Conservation (phyloP, 2,329 filamentous ascomycete species). For the Colletotrichum sojae region DNA sequence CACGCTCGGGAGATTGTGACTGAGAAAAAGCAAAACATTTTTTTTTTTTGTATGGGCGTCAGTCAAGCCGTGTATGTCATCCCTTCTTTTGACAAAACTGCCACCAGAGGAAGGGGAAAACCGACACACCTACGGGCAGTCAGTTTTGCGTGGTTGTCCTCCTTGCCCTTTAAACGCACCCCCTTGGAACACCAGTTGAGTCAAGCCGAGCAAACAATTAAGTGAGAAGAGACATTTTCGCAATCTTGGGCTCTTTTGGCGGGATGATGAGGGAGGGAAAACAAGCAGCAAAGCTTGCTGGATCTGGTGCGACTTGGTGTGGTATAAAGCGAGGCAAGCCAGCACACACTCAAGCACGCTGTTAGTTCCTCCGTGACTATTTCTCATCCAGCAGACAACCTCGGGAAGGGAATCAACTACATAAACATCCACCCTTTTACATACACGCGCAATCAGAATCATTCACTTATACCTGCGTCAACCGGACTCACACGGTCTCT, state of each 20-base stretch:
- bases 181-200: constrained; percentile 13
- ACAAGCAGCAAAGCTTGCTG: no score
- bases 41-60: no score
- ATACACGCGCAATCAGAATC: not conserved
- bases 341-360: not conserved
- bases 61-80: no score
- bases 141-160: no score
- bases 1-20: not conserved
- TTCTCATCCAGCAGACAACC: not conserved
- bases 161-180: not conserved
- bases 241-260: constrained; percentile 29
- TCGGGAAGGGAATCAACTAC: constrained; percentile 6
- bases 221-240: constrained; percentile 9
- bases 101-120: no score
- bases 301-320: no score
- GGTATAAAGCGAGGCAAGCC: constrained; percentile 19
- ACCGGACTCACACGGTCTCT: not conserved
- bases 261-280: not conserved
- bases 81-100: no score
- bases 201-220: no score
- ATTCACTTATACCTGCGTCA: not conserved
- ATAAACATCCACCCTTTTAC: not conserved
- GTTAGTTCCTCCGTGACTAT: not conserved
- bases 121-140: no score
- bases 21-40: constrained; percentile 7